Evolutionary conservation across 306 rosid genomes (phyloP), one percentile per base, ranked within the genome.

Genomic region (Ceratonia siliqua): DNA sequence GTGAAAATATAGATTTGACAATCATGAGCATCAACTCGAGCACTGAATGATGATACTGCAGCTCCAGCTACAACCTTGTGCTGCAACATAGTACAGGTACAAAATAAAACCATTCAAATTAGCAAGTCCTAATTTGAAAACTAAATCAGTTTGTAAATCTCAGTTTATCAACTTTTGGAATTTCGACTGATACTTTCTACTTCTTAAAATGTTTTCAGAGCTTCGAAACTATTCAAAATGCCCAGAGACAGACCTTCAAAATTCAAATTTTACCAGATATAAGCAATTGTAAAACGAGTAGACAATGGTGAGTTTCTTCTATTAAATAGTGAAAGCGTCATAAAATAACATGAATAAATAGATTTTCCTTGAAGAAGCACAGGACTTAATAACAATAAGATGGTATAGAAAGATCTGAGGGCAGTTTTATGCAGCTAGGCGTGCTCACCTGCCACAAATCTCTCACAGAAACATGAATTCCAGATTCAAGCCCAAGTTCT

Each of bases 401-500:
- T 42, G 9, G 22, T 62, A 52, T 13, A 32, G 45, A 65, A 70
- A 67, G 21, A 58, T 17, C 22, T 33, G 57, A 6, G 27, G 28
- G 78, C 35, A 33, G 61, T 79, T 63, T 41, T 36, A 62, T 20
- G 30, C 33, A 65, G 41, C 43, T 66, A 45, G 75, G 65, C 17
- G 41, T 71, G 79, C 78, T 79, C 63, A 94, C 98, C 97, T 86
- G 88, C 99, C 99, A 94, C 85, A 94, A 73, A 78, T 94, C 95
- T 81, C 93, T 90, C 22, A 94, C 72, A 14, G 96, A 82, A 78
- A 92, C 93, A 35, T 21, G 73, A 61, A 82, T 30, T 62, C 87
- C 56, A 25, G 95, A 86, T 74, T 86, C 77, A 38, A 94, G 88
- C 75, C 99, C 97, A 48, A 94, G 80, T 53, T 72, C 46, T 8